phyloP scores from a whole-genome alignment of 164 flowering plant genomes.

The Paratinospora sagittata region DNA sequence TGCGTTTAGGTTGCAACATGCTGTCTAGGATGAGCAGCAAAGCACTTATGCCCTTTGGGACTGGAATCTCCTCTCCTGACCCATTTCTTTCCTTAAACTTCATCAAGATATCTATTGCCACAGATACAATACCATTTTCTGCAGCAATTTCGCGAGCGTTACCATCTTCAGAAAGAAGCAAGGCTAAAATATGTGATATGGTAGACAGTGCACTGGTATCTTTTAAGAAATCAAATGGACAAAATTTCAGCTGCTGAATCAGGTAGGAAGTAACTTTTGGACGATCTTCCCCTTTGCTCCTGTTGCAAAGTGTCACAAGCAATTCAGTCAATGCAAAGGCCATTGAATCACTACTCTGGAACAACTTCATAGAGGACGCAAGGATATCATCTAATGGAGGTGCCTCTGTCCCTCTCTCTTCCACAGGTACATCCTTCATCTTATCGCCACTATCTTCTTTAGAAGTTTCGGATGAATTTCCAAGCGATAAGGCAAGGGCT shows the following conservation, averaged over 20 bases:
- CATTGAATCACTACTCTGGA: slow-evolving; percentile 62
- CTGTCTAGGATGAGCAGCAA: slow-evolving; percentile 70
- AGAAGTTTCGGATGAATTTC: slow-evolving; percentile 62
- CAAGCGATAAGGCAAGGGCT: slow-evolving; percentile 88
- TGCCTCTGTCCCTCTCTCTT: slow-evolving; percentile 44
- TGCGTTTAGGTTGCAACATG: slow-evolving; percentile 71
- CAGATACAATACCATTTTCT: slow-evolving; percentile 52
- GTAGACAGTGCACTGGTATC: slow-evolving; percentile 51
- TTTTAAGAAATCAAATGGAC: slow-evolving; percentile 48
- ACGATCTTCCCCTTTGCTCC: slow-evolving; percentile 85
- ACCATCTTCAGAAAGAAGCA: slow-evolving; percentile 78
- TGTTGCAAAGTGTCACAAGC: slow-evolving; percentile 70
- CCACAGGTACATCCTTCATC: slow-evolving; percentile 38
- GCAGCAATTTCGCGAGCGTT: slow-evolving; percentile 66
- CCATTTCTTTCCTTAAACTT: slow-evolving; percentile 42
- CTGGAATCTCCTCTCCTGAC: slow-evolving; percentile 36
- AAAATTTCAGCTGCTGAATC: slow-evolving; percentile 67
- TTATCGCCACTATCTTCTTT: slow-evolving; percentile 61
- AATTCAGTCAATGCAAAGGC: slow-evolving; percentile 76
- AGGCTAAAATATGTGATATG: slow-evolving; percentile 62
- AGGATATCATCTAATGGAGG: slow-evolving; percentile 89
- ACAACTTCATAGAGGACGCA: slow-evolving; percentile 58
- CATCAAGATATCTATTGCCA: slow-evolving; percentile 50
- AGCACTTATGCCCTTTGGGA: slow-evolving; percentile 73
- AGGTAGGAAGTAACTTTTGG: slow-evolving; percentile 61